Evolutionary conservation across 1,284 basidiomycete species (phyloP).

Genomic region (Exobasidium rhododendri): DNA sequence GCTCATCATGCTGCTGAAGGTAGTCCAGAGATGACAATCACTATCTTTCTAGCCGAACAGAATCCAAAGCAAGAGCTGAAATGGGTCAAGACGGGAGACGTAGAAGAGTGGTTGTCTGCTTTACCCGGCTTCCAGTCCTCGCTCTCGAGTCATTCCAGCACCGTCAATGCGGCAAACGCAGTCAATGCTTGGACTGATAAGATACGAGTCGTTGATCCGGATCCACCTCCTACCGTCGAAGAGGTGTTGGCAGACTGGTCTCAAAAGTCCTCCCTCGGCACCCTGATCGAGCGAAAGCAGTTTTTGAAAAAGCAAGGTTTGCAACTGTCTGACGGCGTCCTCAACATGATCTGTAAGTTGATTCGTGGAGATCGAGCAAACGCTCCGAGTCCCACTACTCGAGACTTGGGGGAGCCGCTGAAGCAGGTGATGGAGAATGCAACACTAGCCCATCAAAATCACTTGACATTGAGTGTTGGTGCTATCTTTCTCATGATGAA

Average conservation of each 20-base stretch:
- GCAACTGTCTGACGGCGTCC: background rate
- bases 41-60: constrained; percentile 67
- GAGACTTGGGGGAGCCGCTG: constrained; percentile 27
- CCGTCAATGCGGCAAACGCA: no score
- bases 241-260: constrained; percentile 85
- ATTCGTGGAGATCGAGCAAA: constrained; percentile 79
- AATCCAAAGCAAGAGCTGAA: constrained; percentile 82
- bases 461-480: constrained; percentile 82
- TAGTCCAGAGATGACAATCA: constrained; percentile 16
- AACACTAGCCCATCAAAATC: constrained; percentile 82
- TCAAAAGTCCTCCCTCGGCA: constrained; percentile 71
- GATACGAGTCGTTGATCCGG: constrained; percentile 85
- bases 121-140: constrained; percentile 69
- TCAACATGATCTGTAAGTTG: constrained; percentile 83
- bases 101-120: constrained; percentile 85
- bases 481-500: constrained; percentile 67
- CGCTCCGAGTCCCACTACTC: constrained; percentile 61
- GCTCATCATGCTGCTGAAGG: background rate
- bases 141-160: constrained; percentile 30
- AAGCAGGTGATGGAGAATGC: constrained; percentile 64
- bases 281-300: constrained; percentile 70
- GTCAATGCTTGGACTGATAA: constrained; percentile 76
- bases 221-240: constrained; percentile 90
- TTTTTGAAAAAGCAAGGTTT: constrained; percentile 68
- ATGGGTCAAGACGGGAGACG: constrained; percentile 90